Evolutionary conservation across 768 basidiomycete genomes (phyloP), one percentile per base, ranked within the genome.

Genomic region (Pluteus cervinus): DNA sequence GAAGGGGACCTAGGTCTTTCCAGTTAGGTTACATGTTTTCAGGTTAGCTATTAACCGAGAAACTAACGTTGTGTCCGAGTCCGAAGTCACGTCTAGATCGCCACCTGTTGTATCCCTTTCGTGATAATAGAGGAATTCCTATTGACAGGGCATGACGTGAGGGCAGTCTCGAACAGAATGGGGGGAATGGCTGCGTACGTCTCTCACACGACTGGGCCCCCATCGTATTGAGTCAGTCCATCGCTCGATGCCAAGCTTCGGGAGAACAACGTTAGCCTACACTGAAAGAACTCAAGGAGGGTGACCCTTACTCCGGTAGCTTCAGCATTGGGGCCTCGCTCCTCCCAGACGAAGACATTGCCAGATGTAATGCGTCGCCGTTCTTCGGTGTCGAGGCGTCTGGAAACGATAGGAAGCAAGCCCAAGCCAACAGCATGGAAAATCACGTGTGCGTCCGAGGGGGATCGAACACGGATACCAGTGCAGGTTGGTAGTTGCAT

Each of bases 271-370:
- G 36, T 40, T 32, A 31, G 36, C 9, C 24, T 42, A 26, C 23
- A 29, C 29, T 35, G 21, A 18, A 29, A 17, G 36, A 42, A 39
- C 36, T 43, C 34, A 12, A 21, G 43, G 7, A 38, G 36, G 22
- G 15, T 42, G 24, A 28, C 28, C 58, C 73, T 52, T 52, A 85
- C 80, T 42, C 81, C 81, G 32, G 75, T 76, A 20, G 76, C 68
- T 43, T 83, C 84, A 34, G 76, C 58, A 44, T 74, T 76, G 10
- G 80, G 69, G 4, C 79, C 78, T 39, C 86, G 69, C 55, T 89
- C 86, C 53, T 88, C 84, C 86, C 86, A 89, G 25, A 89, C 84
- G 46, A 76, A 89, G 23, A 88, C 78, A 40, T 73, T 76, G 10
- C 86, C 86, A 1, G 84, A 73, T n/a, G 62, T 47, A 34, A 88